Evolutionary conservation across 2,329 filamentous ascomycete species (phyloP), one percentile per base, ranked within the genome.

Genomic region (Scopulariopsis brevicaulis): DNA sequence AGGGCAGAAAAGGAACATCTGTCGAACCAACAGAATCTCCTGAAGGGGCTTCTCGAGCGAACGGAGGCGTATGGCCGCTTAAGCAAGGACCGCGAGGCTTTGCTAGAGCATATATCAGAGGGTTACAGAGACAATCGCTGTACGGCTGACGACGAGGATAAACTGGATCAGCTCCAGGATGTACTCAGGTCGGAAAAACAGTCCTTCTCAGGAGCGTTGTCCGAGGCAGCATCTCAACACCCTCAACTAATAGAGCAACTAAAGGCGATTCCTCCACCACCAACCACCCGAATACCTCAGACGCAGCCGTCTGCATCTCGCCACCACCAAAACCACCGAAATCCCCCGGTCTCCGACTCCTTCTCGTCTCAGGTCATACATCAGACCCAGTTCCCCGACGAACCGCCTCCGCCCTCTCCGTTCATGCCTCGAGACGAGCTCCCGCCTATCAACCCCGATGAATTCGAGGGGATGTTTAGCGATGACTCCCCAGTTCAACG

Each of bases 61-160:
- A 67, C 77, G 58, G 69, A 73, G 24, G 68, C 69, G 2, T 78
- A 77, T 59, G 69, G 70, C 52, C 64, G 69, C 2, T 66, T 82
- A 14, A 69, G 69, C 48, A 67, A 67, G 18, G 73, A 76, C 60
- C 73, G 73, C 52, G 75, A 82, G 59, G 65, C 69, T 6, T 66
- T 83, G 24, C 70, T 78, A 0, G 67, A 74, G 53, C 70, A 73
- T 55, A 74, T 83, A 54, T 72, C 73, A 3, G 70, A 77, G 59
- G 76, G 76, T 0, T 84, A 82, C 60, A 73, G 73, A 15, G 73
- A 79, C 11, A 74, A 74, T 25, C 65, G 77, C 15, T 75, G 82
- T 54, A 82, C 77, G 1, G 74, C 77, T 2, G 74, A 77, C 11
- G 77, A 80, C 24, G 80, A 83, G 63, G 64, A 66, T 37, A 73